Base-by-base conservation (phyloP, 768 basidiomycete genomes). In the Termitomyces sp. region DNA sequence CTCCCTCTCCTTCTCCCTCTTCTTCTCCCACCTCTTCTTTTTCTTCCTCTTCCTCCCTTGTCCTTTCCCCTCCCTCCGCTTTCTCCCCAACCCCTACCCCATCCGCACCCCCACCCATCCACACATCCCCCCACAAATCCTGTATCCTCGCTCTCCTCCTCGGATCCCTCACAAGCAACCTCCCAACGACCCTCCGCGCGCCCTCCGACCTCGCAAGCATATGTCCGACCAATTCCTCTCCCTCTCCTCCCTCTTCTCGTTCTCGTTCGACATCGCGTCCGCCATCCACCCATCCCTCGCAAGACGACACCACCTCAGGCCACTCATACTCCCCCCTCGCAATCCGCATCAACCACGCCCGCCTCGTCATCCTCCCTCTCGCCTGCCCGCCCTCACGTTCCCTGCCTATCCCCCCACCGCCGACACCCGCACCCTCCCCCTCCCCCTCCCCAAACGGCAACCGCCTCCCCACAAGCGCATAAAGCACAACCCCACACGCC, bases 401-500 rank as follows among this genome's bases (percentile, higher is more conserved):
- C 64, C 66, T 19, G 59, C 66, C 34, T 59, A 62, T 31, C 77
- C 48, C 74, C 70, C 34, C 46, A 1, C 38, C 46, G 9, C 40
- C 44, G 9, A 5, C 25, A 17, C 25, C 37, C 16, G 17, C 50
- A 12, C 21, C 54, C 19, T 49, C 19, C 82, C 64, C 66, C 14
- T 69, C 73, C 21, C 76, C 79, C 59, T 82, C 80, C 3, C 79
- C 91, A 72, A 96, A 96, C 4, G 92, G 93, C 53, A 95, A 68
- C 35, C 77, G 71, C 38, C 92, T 78, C 38, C 80, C 85, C 8
- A 86, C 79, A 49, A 95, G 76, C 35, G 88, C 90, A 69, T 84
- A 96, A 12, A 95, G 71, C 48, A 93, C 90, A n/a, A 94, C 87
- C 1, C 92, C 92, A 63, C 87, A 85, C 10, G 92, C 91, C 93